A percentile compares a stretch with the other conserved stretches of the same genome.
Conservation (phyloP, 2,329 filamentous ascomycete species). For the Paecilomyces sp. region DNA sequence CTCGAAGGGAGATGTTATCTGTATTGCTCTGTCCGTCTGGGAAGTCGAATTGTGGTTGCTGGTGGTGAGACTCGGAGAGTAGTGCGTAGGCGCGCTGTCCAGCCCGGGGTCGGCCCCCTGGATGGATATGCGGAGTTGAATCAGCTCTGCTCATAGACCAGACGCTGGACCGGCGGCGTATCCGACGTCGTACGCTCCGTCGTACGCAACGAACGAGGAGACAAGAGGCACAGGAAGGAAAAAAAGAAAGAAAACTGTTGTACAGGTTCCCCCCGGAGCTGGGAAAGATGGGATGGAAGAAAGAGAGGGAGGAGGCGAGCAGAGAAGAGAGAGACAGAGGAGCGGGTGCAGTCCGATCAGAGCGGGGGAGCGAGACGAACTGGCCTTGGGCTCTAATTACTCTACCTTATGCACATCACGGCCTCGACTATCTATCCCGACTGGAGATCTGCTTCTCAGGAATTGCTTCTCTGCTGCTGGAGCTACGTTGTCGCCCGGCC, state of each 20-base stretch:
- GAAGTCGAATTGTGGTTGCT: neutral
- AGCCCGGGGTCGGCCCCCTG: neutral
- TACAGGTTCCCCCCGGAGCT: slow-evolving; percentile 14
- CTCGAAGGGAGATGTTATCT: neutral
- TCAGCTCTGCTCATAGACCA: neutral
- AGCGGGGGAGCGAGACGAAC: slow-evolving; percentile 13
- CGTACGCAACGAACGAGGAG: slow-evolving; percentile 1
- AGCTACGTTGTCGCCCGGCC: neutral
- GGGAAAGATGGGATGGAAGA: slow-evolving; percentile 10
- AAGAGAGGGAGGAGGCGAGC: slow-evolving; percentile 10
- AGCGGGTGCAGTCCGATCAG: slow-evolving; percentile 9
- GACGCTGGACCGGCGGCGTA: neutral
- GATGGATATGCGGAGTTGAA: neutral
- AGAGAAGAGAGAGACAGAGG: slow-evolving; percentile 9
- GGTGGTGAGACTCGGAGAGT: neutral
- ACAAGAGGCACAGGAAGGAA: slow-evolving; percentile 15
- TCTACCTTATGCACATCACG: neutral
- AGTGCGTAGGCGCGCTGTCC: neutral
- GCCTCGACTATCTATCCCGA: neutral
- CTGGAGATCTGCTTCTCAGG: neutral
- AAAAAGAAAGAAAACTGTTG: slow-evolving; percentile 19
- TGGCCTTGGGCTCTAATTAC: slow-evolving; percentile 3
- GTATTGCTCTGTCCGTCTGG: neutral
- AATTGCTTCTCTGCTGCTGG: neutral
- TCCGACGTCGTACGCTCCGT: neutral